Base-by-base conservation (phyloP, 805 yeast species). In the Saturnispora zaruensis region DNA sequence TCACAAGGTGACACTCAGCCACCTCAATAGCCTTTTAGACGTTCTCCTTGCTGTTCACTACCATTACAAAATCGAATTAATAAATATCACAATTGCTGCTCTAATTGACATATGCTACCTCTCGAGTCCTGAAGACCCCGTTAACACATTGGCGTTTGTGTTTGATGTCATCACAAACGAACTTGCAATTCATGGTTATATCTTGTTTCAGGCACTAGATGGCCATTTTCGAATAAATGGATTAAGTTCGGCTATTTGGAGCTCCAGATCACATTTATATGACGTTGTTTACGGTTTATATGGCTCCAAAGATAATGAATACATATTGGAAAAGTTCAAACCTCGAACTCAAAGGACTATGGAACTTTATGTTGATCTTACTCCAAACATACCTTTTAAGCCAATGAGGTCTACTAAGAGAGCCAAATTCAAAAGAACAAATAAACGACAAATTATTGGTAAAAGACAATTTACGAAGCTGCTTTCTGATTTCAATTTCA, bases 351-450 rank as follows among this genome's bases (percentile, higher is more conserved):
- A 3, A 78, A 80, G 48, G 79, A 79, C 58, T 63, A 89, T 44
- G 72, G 78, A 53, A 66, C 74, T 8, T 37, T 51, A 25, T 21
- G 53, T 52, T 8, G 50, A 52, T 28, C 33, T 82, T 0, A 67
- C 69, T 21, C 71, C 77, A 0, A 63, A 72, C 61, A 65, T 66
- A 26, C 82, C 84, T 16, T 91, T 89, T 63, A 74, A 77, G 21
- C 96, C 97, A 0, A 95, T 87, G 66, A 66, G 84, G 20, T 82
- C 95, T 0, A 71, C 76, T 33, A 82, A 79, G 53, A 69, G 26
- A 18, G 34, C 23, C 16, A 21, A 14, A 21, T 18, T 81, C 1
- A 68, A 69, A 28, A 66, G 69, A 3, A 67, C 76, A 14, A 80
- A 82, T 59, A 73, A 71, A 2, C 68, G 71, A 3, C 64, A 41